These are phyloP conservation scores for Cutaneotrichosporon daszewskae DNA, from an alignment of 1,284 basidiomycete species.

Conservation along the genomic window DNA sequence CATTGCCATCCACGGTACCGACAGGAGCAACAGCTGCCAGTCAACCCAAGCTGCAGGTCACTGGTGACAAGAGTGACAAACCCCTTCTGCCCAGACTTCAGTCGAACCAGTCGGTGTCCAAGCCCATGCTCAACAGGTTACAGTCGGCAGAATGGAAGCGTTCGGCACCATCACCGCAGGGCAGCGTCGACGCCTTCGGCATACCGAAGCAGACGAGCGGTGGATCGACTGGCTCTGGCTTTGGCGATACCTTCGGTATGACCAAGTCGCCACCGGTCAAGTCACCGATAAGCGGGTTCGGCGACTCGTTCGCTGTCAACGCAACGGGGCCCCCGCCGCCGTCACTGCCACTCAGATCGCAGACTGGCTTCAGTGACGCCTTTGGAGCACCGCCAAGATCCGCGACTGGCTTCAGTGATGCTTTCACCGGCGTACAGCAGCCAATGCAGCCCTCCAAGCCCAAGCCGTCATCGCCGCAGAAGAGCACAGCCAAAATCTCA, in stretches of 20 bases:
- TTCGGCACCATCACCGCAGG: neutral
- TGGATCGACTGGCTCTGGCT: slow-evolving; percentile 12
- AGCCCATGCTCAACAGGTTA: slow-evolving; percentile 1
- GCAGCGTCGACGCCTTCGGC: slow-evolving; percentile 34
- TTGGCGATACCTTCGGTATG: slow-evolving; percentile 30
- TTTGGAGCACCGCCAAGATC: neutral
- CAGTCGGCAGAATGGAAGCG: no score
- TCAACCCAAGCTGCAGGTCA: slow-evolving; percentile 26
- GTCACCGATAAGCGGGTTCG: slow-evolving; percentile 1
- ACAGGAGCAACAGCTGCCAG: neutral
- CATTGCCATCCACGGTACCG: neutral
- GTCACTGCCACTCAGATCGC: no score
- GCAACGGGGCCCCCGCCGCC: no score
- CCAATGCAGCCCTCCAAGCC: neutral
- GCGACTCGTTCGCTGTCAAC: slow-evolving; percentile 4
- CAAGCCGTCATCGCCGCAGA: neutral
- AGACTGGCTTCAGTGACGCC: slow-evolving; percentile 2
- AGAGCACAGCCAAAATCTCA: neutral
- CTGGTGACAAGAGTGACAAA: slow-evolving; percentile 29
- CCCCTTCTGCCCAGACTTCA: no score
- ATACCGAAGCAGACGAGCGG: slow-evolving; percentile 16
- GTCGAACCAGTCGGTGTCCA: slow-evolving; percentile 5
- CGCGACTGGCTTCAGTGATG: slow-evolving; percentile 5
- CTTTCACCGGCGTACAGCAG: neutral
- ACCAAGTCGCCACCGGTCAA: slow-evolving; percentile 6